Percentiles rank a stretch among this genome's conserved stretches.
Evolutionary conservation across 2,329 filamentous ascomycete species (phyloP).

Genomic region (Amesomyces nigricolor): DNA sequence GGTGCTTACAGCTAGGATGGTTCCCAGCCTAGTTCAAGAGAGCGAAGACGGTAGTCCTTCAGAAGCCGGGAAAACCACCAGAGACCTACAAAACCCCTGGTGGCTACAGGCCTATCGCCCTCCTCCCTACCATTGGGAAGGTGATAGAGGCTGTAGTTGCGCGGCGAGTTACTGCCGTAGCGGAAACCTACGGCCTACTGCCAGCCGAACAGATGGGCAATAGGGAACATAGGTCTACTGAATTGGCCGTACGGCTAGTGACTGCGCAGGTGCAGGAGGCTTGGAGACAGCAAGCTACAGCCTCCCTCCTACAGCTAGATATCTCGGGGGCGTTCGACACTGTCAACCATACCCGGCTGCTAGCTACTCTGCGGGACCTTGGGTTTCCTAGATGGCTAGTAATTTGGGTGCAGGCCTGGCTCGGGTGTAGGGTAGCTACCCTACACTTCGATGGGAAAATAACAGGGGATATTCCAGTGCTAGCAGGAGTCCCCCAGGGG

Average conservation of each 20-base stretch:
- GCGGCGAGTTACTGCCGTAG: neutral
- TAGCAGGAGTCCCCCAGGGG: neutral
- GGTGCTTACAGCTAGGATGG: neutral
- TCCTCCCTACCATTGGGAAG: constrained; percentile 5
- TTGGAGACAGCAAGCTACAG: neutral
- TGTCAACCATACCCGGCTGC: constrained; percentile 1
- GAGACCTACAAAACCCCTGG: too few species aligned
- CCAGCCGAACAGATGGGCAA: constrained; percentile 2
- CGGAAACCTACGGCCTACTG: constrained; percentile 1
- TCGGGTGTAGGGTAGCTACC: neutral
- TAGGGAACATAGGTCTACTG: constrained; percentile 1
- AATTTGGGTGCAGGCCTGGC: neutral
- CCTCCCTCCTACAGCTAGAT: neutral
- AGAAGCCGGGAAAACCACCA: neutral
- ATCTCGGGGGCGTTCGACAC: constrained; percentile 2
- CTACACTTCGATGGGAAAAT: neutral
- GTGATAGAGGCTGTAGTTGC: constrained; percentile 5
- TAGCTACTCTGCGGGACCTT: neutral
- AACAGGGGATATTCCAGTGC: neutral
- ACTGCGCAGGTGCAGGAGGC: neutral
- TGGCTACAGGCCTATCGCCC: too few species aligned
- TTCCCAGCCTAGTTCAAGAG: neutral
- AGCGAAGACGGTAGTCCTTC: neutral
- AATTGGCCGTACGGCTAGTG: constrained; percentile 3
- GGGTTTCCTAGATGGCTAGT: constrained; percentile 2